Evolutionary conservation across 257 asterid genomes (phyloP).

Genomic region (Jacaranda copaia): DNA sequence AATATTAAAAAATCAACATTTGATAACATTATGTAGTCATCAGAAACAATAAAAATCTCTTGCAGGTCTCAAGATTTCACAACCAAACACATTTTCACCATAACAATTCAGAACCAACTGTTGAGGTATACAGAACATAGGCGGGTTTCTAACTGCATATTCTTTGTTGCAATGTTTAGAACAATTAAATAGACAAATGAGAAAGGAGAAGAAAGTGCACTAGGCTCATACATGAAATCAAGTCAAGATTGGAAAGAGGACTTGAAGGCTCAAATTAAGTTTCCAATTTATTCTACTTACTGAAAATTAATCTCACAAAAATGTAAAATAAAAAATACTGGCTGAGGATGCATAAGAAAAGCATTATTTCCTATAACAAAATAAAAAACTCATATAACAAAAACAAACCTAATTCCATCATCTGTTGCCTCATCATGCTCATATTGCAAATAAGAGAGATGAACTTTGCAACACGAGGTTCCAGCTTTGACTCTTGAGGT

Average conservation of each 20-base stretch:
- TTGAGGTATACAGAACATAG: conserved; percentile 17
- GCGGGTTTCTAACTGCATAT: conserved; percentile 15
- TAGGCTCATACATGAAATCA: neutral
- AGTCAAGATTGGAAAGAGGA: conserved; percentile 12
- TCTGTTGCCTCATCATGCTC: conserved; percentile 97
- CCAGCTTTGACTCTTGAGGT: conserved; percentile 81
- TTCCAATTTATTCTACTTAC: neutral
- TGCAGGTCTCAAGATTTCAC: conserved; percentile 18
- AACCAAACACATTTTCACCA: conserved; percentile 12
- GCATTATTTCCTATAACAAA: neutral
- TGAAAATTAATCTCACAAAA: conserved; percentile 2
- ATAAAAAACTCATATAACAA: neutral
- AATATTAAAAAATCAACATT: conserved; percentile 21
- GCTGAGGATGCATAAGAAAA: conserved; percentile 28
- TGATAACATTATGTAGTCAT: conserved; percentile 1
- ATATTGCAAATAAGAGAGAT: conserved; percentile 83
- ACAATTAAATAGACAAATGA: conserved; percentile 20
- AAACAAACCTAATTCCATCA: conserved; percentile 88
- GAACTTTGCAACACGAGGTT: conserved; percentile 79
- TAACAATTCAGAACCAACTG: conserved; percentile 22
- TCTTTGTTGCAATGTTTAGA: neutral
- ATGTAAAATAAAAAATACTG: neutral
- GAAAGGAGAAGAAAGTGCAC: neutral
- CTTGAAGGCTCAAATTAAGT: conserved; percentile 10
- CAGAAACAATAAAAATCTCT: neutral